phyloP scores from a whole-genome alignment of 306 rosid species.

The Gleditsia sinensis region DNA sequence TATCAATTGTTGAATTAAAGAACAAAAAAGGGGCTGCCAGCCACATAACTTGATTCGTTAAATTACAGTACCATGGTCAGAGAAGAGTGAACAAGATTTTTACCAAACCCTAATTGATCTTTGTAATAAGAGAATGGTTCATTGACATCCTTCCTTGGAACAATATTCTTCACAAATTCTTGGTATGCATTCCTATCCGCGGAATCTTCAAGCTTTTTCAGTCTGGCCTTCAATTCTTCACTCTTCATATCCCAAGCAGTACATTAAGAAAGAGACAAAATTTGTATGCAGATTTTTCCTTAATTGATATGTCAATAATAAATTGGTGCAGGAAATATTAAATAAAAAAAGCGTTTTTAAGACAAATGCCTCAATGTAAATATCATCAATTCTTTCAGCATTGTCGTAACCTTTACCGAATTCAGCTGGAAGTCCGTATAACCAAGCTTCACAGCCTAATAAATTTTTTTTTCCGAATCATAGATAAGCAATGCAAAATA shows the following conservation, averaged over 20 bases:
- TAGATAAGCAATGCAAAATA: no score
- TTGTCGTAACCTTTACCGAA: no score
- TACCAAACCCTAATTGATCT: slow-evolving; percentile 59
- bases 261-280: not conserved
- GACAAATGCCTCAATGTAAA: no score
- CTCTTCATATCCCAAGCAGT: slow-evolving; percentile 33
- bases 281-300: not conserved
- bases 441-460: no score
- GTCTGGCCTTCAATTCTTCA: slow-evolving; percentile 56
- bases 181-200: slow-evolving; percentile 59
- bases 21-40: not conserved
- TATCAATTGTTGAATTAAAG: not conserved
- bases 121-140: slow-evolving; percentile 65
- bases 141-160: slow-evolving; percentile 30
- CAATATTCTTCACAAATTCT: slow-evolving; percentile 58
- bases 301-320: not conserved
- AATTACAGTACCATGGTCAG: not conserved
- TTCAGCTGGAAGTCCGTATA: no score
- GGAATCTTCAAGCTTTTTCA: slow-evolving; percentile 47
- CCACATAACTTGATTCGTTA: not conserved
- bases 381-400: no score
- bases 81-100: not conserved
- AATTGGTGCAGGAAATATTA: not conserved
- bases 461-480: no score
- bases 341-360: no score